phyloP scores from a whole-genome alignment of 768 basidiomycete genomes.

The Amanita pseudoporphyria region DNA sequence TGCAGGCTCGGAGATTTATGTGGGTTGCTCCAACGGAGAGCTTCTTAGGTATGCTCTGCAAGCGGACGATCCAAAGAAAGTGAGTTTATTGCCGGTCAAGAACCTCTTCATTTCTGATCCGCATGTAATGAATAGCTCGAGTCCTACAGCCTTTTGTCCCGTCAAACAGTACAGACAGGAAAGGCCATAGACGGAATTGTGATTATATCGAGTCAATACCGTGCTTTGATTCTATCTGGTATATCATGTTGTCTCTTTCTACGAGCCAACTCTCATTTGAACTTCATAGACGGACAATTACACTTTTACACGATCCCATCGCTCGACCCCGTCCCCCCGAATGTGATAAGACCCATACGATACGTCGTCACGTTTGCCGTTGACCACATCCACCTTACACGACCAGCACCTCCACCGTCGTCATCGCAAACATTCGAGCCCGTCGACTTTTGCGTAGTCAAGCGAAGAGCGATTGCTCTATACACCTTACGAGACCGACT shows the following conservation, averaged over 20 bases:
- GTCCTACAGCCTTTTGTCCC: slow-evolving; percentile 57
- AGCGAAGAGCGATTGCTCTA: slow-evolving; percentile 52
- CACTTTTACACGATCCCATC: slow-evolving; percentile 77
- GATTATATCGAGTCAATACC: slow-evolving; percentile 65
- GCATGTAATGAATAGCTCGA: slow-evolving; percentile 29
- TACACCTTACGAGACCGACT: slow-evolving; percentile 59
- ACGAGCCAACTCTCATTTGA: slow-evolving; percentile 5
- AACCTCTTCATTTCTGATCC: background rate
- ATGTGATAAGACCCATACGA: slow-evolving; percentile 63
- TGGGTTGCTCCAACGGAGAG: slow-evolving; percentile 80
- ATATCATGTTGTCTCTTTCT: slow-evolving; percentile 11
- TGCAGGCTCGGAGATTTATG: slow-evolving; percentile 75
- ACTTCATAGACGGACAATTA: slow-evolving; percentile 43
- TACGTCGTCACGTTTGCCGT: slow-evolving; percentile 76
- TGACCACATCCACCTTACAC: slow-evolving; percentile 62
- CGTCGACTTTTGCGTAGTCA: slow-evolving; percentile 67
- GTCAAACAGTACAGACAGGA: slow-evolving; percentile 56
- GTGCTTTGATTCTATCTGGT: slow-evolving; percentile 73
- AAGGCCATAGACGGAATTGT: slow-evolving; percentile 77
- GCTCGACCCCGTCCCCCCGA: slow-evolving; percentile 57
- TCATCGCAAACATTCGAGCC: slow-evolving; percentile 33
- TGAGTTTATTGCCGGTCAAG: slow-evolving; percentile 16
- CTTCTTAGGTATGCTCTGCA: slow-evolving; percentile 73
- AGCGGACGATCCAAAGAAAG: slow-evolving; percentile 41
- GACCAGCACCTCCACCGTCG: slow-evolving; percentile 34